Base-by-base conservation (phyloP, 1,139 yeast species). In the Blastobotrys niveus region DNA sequence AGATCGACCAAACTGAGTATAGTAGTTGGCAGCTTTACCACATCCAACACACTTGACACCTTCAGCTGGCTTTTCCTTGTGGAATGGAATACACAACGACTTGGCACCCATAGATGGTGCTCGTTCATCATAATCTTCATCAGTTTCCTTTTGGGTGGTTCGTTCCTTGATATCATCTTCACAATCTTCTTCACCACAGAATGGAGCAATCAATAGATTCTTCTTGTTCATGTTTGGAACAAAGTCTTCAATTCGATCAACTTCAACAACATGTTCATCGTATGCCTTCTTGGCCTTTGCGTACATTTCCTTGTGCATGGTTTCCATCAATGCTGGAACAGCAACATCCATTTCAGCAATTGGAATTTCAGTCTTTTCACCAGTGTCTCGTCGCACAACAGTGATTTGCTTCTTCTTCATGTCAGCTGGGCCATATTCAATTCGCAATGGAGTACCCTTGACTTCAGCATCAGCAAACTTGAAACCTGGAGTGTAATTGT, bases 61-160 rank as follows among this genome's bases (percentile, higher is more conserved):
- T 52, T 67, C 72, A 66, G 78, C 77, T 66, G 89, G 76, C 58
- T 71, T 76, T 51, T 96, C 96, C 27, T 29, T 36, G 21, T 35
- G 34, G 62, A 81, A 81, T 54, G 98, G 98, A 67, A 89, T 88
- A 77, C 99, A 93, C 68, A 93, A 75, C 17, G 96, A 83, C 74
- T 93, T 93, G 57, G 99, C 99, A 62, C 99, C 99, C 99, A 93
- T 93, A 48, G 94, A 82, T 61, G 98, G 98, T 22, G 98, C 88
- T 68, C 85, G 84, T 59, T 91, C 98, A 63, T 93, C 99, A 42
- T 75, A 85, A 62, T 84, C 95, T 61, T 78, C 86, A 44, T 82
- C 93, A 52, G 79, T 87, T 50, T 86, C 89, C 57, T 84, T 80
- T 61, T 75, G 75, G 29, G 95, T 91, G 37, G 96, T 87, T 38